Conservation (phyloP, 2,329 filamentous ascomycete genomes). For the Fusarium marasasianum region DNA sequence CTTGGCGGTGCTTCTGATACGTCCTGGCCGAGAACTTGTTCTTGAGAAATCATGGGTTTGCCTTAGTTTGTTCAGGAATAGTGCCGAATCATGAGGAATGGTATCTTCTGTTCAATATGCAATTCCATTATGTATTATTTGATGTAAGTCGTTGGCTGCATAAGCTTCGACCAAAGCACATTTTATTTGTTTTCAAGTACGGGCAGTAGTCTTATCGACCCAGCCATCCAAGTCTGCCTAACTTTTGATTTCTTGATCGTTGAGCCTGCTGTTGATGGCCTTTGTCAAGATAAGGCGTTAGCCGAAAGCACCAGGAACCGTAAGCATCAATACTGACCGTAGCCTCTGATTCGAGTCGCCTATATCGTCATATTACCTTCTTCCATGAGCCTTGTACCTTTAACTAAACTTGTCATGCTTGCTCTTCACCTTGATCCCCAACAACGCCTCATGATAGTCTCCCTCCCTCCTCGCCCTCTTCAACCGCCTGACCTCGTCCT, state of each 20-base stretch:
- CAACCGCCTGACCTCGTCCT: constrained; percentile 85
- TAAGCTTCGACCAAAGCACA: neutral
- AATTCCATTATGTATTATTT: neutral
- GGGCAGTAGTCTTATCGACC: too few relatives aligned
- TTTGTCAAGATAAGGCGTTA: neutral
- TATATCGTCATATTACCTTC: neutral
- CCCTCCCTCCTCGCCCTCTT: constrained; percentile 87
- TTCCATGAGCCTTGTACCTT: neutral
- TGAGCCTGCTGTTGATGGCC: neutral
- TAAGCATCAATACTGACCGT: neutral
- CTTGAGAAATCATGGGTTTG: neutral
- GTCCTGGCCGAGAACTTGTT: too few relatives aligned
- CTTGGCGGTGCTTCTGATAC: neutral
- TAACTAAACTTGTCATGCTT: constrained; percentile 85
- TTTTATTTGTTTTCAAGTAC: neutral
- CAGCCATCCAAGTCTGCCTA: too few relatives aligned
- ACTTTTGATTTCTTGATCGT: neutral
- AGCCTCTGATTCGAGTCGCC: neutral
- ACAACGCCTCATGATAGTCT: constrained; percentile 85
- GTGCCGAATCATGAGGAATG: neutral
- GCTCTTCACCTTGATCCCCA: constrained; percentile 89
- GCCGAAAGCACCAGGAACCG: neutral
- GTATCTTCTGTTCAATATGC: neutral
- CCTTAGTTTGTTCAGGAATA: neutral
- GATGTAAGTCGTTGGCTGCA: neutral